Conservation (phyloP, 805 yeast genomes). For the Wickerhamiella sergipiensis region DNA sequence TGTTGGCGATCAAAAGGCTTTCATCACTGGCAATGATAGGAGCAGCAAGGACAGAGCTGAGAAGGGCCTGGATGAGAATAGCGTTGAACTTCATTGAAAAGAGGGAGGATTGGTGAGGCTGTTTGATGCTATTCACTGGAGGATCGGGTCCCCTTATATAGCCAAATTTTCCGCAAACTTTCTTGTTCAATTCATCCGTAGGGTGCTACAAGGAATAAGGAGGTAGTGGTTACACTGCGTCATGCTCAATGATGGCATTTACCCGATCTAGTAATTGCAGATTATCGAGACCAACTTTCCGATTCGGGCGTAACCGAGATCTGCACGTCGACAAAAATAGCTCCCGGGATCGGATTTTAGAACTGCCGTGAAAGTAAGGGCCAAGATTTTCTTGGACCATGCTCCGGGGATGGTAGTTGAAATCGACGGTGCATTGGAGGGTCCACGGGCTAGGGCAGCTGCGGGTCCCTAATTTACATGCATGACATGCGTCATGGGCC, state of each 20-base stretch:
- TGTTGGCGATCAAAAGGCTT: neutral
- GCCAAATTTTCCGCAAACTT: neutral
- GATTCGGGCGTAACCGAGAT: neutral
- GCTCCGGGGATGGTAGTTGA: neutral
- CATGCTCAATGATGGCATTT: neutral
- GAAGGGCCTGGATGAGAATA: neutral
- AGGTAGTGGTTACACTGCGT: neutral
- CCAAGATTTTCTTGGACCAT: neutral
- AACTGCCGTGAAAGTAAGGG: neutral
- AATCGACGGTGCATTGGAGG: neutral
- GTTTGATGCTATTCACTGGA: neutral
- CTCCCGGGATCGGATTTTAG: neutral
- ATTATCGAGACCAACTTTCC: neutral
- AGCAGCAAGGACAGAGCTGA: conserved; percentile 1
- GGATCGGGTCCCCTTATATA: neutral
- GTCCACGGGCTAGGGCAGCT: neutral
- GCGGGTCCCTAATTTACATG: neutral
- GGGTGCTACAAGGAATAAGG: neutral
- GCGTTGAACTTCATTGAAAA: neutral
- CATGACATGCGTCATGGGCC: neutral
- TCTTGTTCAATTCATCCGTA: neutral
- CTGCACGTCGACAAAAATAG: neutral
- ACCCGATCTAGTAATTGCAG: neutral
- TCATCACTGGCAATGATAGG: neutral
- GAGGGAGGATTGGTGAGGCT: neutral